phyloP scores from a whole-genome alignment of 2,329 filamentous ascomycete species.

The Ceratocystis destructans region DNA sequence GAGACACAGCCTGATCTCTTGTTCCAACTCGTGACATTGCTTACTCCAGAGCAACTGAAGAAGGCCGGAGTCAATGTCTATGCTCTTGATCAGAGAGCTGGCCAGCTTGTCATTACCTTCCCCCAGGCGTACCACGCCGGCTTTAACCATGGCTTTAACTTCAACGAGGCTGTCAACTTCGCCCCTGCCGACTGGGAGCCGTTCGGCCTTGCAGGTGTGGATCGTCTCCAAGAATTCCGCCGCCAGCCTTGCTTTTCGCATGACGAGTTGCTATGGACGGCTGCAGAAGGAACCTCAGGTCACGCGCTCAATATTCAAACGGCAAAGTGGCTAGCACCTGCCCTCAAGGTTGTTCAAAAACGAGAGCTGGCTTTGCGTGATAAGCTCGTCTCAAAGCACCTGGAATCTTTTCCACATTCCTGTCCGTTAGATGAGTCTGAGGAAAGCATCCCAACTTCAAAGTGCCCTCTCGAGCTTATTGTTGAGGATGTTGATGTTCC shows the following conservation, averaged over 20 bases:
- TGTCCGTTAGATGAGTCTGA: conserved; percentile 35
- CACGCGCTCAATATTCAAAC: conserved; percentile 60
- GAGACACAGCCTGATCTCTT: conserved; percentile 92
- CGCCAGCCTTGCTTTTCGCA: conserved; percentile 95
- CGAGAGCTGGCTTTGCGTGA: conserved; percentile 58
- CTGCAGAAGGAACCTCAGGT: conserved; percentile 62
- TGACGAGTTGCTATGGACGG: conserved; percentile 84
- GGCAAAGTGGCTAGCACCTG: conserved; percentile 87
- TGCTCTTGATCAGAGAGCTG: conserved; percentile 88
- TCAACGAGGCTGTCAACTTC: conserved; percentile 98
- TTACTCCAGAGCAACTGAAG: conserved; percentile 82
- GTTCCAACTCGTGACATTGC: conserved; percentile 91
- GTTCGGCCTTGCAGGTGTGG: conserved; percentile 72
- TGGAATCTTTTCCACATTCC: conserved; percentile 38
- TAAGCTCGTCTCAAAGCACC: conserved; percentile 53
- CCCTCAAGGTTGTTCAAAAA: conserved; percentile 61
- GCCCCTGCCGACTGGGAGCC: conserved; percentile 92
- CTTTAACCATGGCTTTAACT: conserved; percentile 98
- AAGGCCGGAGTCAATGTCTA: conserved; percentile 90
- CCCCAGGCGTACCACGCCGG: conserved; percentile 95
- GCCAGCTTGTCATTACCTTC: conserved; percentile 92
- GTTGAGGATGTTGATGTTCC: conserved; percentile 60
- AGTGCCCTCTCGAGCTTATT: conserved; percentile 48
- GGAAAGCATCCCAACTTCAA: conserved; percentile 21
- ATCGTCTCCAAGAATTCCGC: conserved; percentile 72